Base-by-base conservation (phyloP, 345 rosid genomes). In the Euphorbia peplus region DNA sequence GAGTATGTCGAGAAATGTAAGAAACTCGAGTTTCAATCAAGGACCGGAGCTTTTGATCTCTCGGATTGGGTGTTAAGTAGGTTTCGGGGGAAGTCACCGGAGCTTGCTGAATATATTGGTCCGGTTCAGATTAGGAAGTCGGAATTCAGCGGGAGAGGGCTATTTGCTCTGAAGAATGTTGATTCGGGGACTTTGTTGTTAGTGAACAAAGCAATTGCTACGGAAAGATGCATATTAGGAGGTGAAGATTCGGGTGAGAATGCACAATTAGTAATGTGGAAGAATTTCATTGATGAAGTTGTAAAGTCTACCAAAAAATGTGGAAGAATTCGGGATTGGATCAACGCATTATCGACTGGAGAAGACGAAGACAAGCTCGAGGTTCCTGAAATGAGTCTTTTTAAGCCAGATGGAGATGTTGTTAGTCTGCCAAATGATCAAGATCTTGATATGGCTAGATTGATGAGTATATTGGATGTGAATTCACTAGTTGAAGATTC, bases 221-320 rank as follows among this genome's bases (percentile, higher is more conserved):
- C 73, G 28, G 96, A 93, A 76, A 93, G 97, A 82, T 89, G 93
- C 24, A 89, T 90, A 56, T 65, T 90, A 66, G 76, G 81, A 9
- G 80, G 70, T 55, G 82, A 81, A 42, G 90, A 83, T 57, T 79
- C 83, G 5, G 82, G 73, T 0, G 90, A 87, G 46, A 82, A 77
- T 48, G 91, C 86, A 19, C 90, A 86, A 54, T 26, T 93, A 67
- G 85, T 90, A 10, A 93, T 89, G 97, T 93, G 98, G 96, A 93
- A 82, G 81, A 89, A 80, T 22, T 89, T 93, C 63, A 41, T 89
- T 0, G 81, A 84, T 25, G 81, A 80, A 73, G 90, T 93, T 35
- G 70, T 69, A 0, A 82, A 84, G 46, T 76, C 80, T 0, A 70
- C 83, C 69, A 67, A 78, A 1, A 86, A 64, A 76, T 79, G 93